Base-by-base conservation (phyloP, 2,329 filamentous ascomycete species). In the Alternaria sp. region DNA sequence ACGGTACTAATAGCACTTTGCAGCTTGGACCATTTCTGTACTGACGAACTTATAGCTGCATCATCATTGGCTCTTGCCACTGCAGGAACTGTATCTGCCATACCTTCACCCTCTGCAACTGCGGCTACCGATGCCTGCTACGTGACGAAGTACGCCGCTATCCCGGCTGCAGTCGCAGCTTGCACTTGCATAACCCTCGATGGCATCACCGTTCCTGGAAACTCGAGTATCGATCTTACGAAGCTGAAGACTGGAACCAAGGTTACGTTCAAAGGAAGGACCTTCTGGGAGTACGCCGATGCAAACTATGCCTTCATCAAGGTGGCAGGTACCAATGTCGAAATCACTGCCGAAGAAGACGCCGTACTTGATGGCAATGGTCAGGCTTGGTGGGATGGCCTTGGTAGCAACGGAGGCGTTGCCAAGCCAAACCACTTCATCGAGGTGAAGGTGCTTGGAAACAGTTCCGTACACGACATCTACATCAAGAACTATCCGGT, bases 401-500 rank as follows among this genome's bases (percentile, higher is more conserved):
- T 82, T 15, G 84, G 83, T 15, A 79, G 77, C n/a, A 85, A 85
- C 58, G 83, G 83, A n/a, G 82, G 83, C 5, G 70, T 72, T 33
- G 58, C 62, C 12, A 80, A 82, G 76, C 68, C 74, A 9, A 73
- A 72, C 25, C 68, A 72, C 59, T 76, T 75, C 46, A 72, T 72
- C n/a, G 78, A 80, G 47, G 69, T 82, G 50, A 80, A 75, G 41
- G 71, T 80, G 53, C 73, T 80, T 64, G 80, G 71, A 1, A 60
- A 79, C 55, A 82, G 80, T 21, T 73, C 75, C 4, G 70, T 78
- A 68, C 78, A 76, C 28, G 78, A 81, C 44, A 70, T 87, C 18
- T 83, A 83, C 63, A 82, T 87, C 66, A 76, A 83, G 68, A 87
- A 87, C 75, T 82, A 83, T 8, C 86, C 86, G 2, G 84, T 86